phyloP scores from a whole-genome alignment of 169 alveolate species.

The Blepharisma undulans region DNA sequence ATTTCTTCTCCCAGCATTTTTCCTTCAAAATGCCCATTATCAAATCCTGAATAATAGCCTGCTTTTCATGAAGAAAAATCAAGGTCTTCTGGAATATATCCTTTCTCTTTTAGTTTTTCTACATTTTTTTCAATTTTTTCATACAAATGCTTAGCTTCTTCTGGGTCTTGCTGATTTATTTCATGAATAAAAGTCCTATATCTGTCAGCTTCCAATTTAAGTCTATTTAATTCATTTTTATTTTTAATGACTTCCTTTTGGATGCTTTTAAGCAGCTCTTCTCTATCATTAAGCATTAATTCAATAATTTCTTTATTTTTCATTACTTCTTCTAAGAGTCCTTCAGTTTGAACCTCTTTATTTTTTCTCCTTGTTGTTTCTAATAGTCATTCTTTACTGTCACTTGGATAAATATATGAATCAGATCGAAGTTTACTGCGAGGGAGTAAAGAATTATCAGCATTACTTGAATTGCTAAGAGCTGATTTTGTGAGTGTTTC shows the following conservation, averaged over 20 bases:
- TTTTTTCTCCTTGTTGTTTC: background rate
- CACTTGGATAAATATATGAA: background rate
- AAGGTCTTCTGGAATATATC: background rate
- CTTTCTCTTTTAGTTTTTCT: background rate
- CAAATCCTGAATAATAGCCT: background rate
- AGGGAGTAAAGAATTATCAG: background rate
- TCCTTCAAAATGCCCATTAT: background rate
- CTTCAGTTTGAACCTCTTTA: background rate
- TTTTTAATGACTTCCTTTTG: background rate
- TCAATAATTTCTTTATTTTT: constrained; percentile 4
- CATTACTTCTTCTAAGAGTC: background rate
- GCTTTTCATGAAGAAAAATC: background rate
- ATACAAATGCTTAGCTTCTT: background rate
- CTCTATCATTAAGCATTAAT: background rate
- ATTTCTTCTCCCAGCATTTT: background rate
- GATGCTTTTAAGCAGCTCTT: background rate
- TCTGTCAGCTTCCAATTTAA: background rate
- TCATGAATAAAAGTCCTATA: background rate
- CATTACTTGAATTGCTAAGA: background rate
- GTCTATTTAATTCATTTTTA: constrained; percentile 2
- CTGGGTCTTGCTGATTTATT: background rate
- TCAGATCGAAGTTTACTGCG: background rate
- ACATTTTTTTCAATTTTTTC: background rate
- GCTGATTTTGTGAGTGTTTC: background rate
- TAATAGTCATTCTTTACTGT: background rate